A percentile compares a stretch with the other conserved stretches of the same genome.
Evolutionary conservation across 2,329 filamentous ascomycete genomes (phyloP).

Genomic region (Paecilomyces sp.): DNA sequence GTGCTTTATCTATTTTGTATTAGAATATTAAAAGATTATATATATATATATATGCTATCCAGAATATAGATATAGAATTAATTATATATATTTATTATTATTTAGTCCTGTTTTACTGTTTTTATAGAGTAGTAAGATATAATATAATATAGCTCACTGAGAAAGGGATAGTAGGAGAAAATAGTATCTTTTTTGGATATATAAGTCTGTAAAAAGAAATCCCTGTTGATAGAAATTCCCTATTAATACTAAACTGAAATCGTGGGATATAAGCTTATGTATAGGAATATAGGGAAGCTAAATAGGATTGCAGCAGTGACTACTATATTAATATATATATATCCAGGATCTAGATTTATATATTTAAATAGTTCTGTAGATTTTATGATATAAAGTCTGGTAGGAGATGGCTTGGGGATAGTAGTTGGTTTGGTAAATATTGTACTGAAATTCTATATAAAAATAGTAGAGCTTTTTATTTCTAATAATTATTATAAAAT

Average conservation of each 20-base stretch:
- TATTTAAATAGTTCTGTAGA: slow-evolving; percentile 67
- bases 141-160: too few species aligned
- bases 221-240: too few species aligned
- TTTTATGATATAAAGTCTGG: slow-evolving; percentile 63
- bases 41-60: too few species aligned
- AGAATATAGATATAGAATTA: too few species aligned
- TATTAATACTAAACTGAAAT: slow-evolving; percentile 16
- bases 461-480: slow-evolving; percentile 52
- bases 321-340: slow-evolving; percentile 61
- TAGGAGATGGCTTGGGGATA: slow-evolving; percentile 64
- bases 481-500: slow-evolving; percentile 54
- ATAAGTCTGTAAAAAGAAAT: too few species aligned
- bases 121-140: too few species aligned
- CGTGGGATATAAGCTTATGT: slow-evolving; percentile 58
- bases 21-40: too few species aligned
- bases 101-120: too few species aligned
- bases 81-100: too few species aligned
- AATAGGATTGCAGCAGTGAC: slow-evolving; percentile 48
- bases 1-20: too few species aligned
- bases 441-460: slow-evolving; percentile 57
- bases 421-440: slow-evolving; percentile 68
- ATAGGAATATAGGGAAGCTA: slow-evolving; percentile 59
- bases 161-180: too few species aligned
- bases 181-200: too few species aligned
- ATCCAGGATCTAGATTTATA: slow-evolving; percentile 64